These are phyloP conservation scores for Diplodia seriata DNA, from an alignment of 2,329 filamentous ascomycete genomes.

Conservation along the genomic window DNA sequence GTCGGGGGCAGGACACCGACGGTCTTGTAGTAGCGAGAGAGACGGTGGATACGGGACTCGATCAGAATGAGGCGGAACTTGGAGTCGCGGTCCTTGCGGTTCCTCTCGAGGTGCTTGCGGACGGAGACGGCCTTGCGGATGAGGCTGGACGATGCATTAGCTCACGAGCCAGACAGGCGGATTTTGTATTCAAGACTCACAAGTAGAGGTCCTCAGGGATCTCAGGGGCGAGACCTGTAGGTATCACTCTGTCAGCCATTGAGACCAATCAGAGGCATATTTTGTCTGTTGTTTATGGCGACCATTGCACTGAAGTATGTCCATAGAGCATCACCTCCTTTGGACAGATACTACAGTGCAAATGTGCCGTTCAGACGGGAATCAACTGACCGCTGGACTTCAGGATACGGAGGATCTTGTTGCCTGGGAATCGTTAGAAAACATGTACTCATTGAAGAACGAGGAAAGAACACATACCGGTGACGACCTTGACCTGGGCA, in stretches of 20 bases:
- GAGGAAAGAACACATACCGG: slow-evolving; percentile 68
- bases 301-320: slow-evolving; percentile 37
- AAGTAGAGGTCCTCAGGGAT: slow-evolving; percentile 99
- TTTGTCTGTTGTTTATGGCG: slow-evolving; percentile 48
- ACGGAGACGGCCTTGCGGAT: slow-evolving; percentile 81
- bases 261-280: slow-evolving; percentile 52
- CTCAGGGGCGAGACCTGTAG: slow-evolving; percentile 91
- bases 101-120: slow-evolving; percentile 99
- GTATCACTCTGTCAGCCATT: slow-evolving; percentile 53
- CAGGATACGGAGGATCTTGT: slow-evolving; percentile 99
- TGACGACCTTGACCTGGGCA: slow-evolving; percentile 96
- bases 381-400: slow-evolving; percentile 90
- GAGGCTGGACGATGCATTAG: slow-evolving; percentile 18
- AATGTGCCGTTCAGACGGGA: slow-evolving; percentile 52
- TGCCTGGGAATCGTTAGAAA: slow-evolving; percentile 63
- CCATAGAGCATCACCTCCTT: slow-evolving; percentile 39
- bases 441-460: neutral
- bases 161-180: neutral
- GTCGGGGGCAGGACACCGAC: slow-evolving; percentile 83
- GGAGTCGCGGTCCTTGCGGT: slow-evolving; percentile 99
- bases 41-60: slow-evolving; percentile 99
- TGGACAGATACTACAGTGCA: slow-evolving; percentile 40
- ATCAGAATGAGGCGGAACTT: slow-evolving; percentile 99
- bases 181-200: slow-evolving; percentile 75
- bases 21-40: slow-evolving; percentile 99